Evolutionary conservation across 2,329 filamentous ascomycete species (phyloP), one percentile per base, ranked within the genome.

Genomic region (Monilinia fructigena): DNA sequence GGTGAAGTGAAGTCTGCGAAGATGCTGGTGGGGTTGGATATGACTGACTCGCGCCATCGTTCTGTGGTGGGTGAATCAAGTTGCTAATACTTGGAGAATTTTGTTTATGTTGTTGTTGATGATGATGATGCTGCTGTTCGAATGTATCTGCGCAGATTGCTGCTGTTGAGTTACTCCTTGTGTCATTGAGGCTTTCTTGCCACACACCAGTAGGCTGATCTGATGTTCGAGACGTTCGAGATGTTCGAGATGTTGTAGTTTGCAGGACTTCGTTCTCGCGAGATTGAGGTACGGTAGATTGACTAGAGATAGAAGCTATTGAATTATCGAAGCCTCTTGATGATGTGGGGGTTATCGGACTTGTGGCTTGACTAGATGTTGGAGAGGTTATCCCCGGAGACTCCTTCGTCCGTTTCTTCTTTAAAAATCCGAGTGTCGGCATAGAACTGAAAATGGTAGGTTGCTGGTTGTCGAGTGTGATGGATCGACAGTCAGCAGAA

Each of bases 321-420:
- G 74, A 73, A 56, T 70, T 71, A 54, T 73, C 70, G 77, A 84
- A 85, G 68, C 79, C 80, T 78, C 80, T 84, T 70, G 80, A 81
- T 65, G 81, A 81, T 70, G 83, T 83, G 68, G 86, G 83, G 68
- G 87, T 88, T 74, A 87, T 81, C 68, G 86, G 85, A 75, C 86
- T 88, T 71, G 83, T 84, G 72, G 86, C 83, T 77, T 89, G 85
- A 76, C 85, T 89, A 72, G 83, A 83, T 74, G 84, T 85, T 78
- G 91, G 88, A 77, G 86, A 83, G 77, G 88, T 86, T 77, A 84
- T 79, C 78, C 83, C 85, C 76, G 82, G 82, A 76, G 88, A 90
- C 83, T 97, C 93, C 87, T 93, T 96, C 82, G 93, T 96, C 86
- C 93, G 89, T 86, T 96, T 97, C 87, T 97, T 98, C 86, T 97